Evolutionary conservation across 2,329 filamentous ascomycete species (phyloP).

Genomic region (Aphanoascus verrucosus): DNA sequence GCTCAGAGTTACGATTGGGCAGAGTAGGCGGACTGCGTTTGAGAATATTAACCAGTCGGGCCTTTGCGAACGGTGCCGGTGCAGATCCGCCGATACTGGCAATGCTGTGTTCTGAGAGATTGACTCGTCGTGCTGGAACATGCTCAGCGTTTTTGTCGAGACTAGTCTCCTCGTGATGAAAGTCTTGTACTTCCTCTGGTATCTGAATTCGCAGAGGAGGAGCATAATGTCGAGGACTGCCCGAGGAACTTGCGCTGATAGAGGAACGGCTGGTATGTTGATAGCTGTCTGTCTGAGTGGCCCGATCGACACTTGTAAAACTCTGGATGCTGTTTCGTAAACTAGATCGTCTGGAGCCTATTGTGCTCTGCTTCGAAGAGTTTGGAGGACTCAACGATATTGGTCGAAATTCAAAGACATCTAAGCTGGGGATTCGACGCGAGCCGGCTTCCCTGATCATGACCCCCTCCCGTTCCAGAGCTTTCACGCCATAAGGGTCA

Average conservation of each 20-base stretch:
- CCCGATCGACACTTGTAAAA: slow-evolving; percentile 50
- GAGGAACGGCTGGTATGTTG: slow-evolving; percentile 9
- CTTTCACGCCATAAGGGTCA: slow-evolving; percentile 82
- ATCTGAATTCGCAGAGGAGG: neutral
- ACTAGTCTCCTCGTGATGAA: neutral
- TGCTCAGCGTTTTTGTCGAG: neutral
- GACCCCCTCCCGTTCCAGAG: slow-evolving; percentile 79
- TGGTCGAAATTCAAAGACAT: slow-evolving; percentile 72
- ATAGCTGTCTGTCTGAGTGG: slow-evolving; percentile 55
- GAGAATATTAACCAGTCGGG: slow-evolving; percentile 72
- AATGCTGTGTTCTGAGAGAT: slow-evolving; percentile 37
- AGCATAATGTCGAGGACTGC: slow-evolving; percentile 5
- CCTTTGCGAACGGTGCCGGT: slow-evolving; percentile 61
- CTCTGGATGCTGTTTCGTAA: slow-evolving; percentile 59
- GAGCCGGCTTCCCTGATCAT: slow-evolving; percentile 86
- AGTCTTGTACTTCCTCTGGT: neutral
- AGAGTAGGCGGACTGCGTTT: slow-evolving; percentile 64
- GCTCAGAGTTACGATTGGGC: slow-evolving; percentile 59
- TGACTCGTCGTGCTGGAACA: slow-evolving; percentile 7
- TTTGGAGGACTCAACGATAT: slow-evolving; percentile 65
- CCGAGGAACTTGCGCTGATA: slow-evolving; percentile 10
- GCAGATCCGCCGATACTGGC: slow-evolving; percentile 47
- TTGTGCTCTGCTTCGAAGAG: slow-evolving; percentile 55
- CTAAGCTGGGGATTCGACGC: slow-evolving; percentile 60
- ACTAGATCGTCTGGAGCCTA: slow-evolving; percentile 53